Evolutionary conservation across 1,284 basidiomycete species (phyloP), one percentile per base, ranked within the genome.

Genomic region (Takashimella koratensis): DNA sequence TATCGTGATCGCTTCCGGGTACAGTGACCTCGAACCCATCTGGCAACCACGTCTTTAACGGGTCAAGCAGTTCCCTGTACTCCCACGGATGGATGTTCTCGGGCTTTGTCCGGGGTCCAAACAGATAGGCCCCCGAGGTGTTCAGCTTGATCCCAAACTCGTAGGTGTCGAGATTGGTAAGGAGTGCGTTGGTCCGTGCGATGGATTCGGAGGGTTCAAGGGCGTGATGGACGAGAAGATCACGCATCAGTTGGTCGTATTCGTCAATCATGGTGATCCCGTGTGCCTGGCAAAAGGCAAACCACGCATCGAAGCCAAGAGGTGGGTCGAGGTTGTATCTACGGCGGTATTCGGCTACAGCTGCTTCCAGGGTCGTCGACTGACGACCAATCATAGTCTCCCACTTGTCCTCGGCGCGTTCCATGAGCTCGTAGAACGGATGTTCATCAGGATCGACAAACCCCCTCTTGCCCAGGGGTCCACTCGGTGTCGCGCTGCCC

Each of bases 261-360:
- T 74, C 91, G 74, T 96, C 92, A 5, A 90, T 79, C 74, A 96
- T 83, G 65, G 84, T 83, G 57, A 91, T 84, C 19, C 82, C 78
- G 65, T 87, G 80, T 47, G 83, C 78, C 71, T 81, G 76, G 27
- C 85, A 86, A 73, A 91, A 96, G 46, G 76, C 65, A 53, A 69
- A 79, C 75, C 75, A 76, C 8, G 53, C 53, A 53, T 77, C 77
- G 60, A 78, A 79, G 0, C 77, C 78, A n/a, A 62, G 60, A 0
- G 78, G 78, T 6, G 78, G 76, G 16, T 64, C 48, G 24, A 78
- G 68, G 12, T 68, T 62, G 55, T 84, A 83, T 11, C 82, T 70
- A n/a, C 76, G 70, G 55, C 76, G 75, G 72, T 87, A 86, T 62
- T 84, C 82, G 21, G 66, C 66, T 1, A 81, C 80, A 3, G 84